Evolutionary conservation across 1,284 basidiomycete genomes (phyloP), one percentile per base, ranked within the genome.

Genomic region (Tausonia pullulans): DNA sequence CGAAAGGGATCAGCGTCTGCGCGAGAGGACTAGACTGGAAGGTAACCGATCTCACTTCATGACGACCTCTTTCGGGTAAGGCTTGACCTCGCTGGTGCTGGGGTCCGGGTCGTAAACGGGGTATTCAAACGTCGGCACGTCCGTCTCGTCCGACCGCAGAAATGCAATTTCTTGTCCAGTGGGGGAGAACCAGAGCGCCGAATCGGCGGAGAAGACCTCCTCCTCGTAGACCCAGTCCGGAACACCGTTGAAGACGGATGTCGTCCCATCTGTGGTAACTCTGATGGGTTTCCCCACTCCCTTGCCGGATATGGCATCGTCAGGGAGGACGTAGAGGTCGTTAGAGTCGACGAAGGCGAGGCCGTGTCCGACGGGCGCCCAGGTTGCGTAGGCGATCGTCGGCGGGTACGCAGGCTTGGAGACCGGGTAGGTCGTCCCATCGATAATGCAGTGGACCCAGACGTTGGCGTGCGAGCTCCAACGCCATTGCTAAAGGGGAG

Each of bases 171-270:
- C 87, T 9, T 81, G 78, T 0, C 87, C 86, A 69, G 88, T 84
- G 0, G 93, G 93, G 43, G 87, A 87, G 87, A 90, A 97, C 92
- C 92, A 98, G 6, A 95, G 79, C 0, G 92, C 86, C 60, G 76
- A 85, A 70, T 92, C 84, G 48, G 78, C 73, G 4, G 80, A 78
- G 69, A 92, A 88, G 40, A 98, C 76, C 74, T 97, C 93, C 75
- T 97, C 93, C 75, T 97, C 93, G 74, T 96, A 96, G 5, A 95
- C 92, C 90, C 95, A 98, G 75, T 96, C 92, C 0, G 92, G 90
- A 0, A 97, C 87, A 5, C 93, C 95, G 71, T 98, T 87, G 80
- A 98, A 97, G 44, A 93, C 80, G 0, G 88, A 87, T 0, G 83
- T 80, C 56, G 87, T 89, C 0, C 94, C 95, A 39, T 86, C 85